These are phyloP conservation scores for Aureobasidium sp. DNA, from an alignment of 2,329 filamentous ascomycete genomes.

Conservation along the genomic window DNA sequence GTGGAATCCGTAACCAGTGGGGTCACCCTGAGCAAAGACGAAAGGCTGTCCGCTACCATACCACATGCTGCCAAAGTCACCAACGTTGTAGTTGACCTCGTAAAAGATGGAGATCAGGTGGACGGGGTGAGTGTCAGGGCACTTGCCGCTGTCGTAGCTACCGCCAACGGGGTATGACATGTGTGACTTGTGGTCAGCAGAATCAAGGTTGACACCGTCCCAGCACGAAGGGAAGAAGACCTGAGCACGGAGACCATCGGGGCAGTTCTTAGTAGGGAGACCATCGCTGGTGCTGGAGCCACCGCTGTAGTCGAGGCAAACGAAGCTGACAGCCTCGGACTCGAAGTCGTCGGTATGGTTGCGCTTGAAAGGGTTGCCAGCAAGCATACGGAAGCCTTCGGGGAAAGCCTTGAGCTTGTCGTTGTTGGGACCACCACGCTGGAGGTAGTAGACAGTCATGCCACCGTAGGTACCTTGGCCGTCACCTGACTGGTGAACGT, in stretches of 20 bases:
- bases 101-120: conserved; percentile 35
- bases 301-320: conserved; percentile 45
- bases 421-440: conserved; percentile 44
- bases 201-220: conserved; percentile 51
- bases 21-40: conserved; percentile 41
- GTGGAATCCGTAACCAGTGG: conserved; percentile 46
- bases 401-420: conserved; percentile 66
- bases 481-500: conserved; percentile 52
- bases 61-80: conserved; percentile 28
- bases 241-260: conserved; percentile 54
- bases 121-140: conserved; percentile 31
- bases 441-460: conserved; percentile 66
- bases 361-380: conserved; percentile 53
- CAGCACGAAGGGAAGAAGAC: conserved; percentile 67
- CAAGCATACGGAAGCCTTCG: conserved; percentile 63
- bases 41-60: conserved; percentile 32
- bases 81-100: conserved; percentile 31
- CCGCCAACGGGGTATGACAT: conserved; percentile 50
- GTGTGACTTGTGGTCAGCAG: conserved; percentile 55
- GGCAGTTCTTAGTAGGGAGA: conserved; percentile 63
- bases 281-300: conserved; percentile 40
- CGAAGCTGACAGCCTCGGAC: conserved; percentile 47
- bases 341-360: conserved; percentile 48
- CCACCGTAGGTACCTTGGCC: conserved; percentile 42
- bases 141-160: conserved; percentile 33